Conservation (phyloP, 2,329 filamentous ascomycete species). For the Trichoderma hamatum region DNA sequence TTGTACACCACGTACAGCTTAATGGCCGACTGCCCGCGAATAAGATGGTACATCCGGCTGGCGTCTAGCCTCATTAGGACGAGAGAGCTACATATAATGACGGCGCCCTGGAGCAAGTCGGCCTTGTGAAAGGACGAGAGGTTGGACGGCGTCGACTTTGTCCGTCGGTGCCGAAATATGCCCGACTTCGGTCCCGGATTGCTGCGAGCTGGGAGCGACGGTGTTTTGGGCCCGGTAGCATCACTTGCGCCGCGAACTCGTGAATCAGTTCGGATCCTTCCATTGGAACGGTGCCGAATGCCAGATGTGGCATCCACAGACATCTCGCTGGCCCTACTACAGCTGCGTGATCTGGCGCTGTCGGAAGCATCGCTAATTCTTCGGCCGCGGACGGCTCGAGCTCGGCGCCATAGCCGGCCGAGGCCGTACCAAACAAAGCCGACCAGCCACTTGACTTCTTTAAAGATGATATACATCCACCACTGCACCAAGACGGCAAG, state of each 20-base stretch:
- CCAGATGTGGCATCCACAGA: slow-evolving; percentile 30
- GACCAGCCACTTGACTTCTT: slow-evolving; percentile 71
- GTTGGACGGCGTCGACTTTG: slow-evolving; percentile 82
- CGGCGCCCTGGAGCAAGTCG: slow-evolving; percentile 84
- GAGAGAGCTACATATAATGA: slow-evolving; percentile 84
- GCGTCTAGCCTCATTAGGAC: slow-evolving; percentile 91
- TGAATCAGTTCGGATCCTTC: slow-evolving; percentile 16
- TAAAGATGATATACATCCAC: slow-evolving; percentile 72
- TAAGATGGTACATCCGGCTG: slow-evolving; percentile 97
- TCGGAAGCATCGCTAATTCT: slow-evolving; percentile 42
- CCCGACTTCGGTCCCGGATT: slow-evolving; percentile 39
- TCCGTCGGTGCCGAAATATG: slow-evolving; percentile 66
- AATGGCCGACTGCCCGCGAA: slow-evolving; percentile 93
- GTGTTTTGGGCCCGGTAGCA: slow-evolving; percentile 14
- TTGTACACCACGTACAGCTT: slow-evolving; percentile 99
- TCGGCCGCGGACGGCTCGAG: slow-evolving; percentile 47
- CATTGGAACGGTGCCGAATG: slow-evolving; percentile 10
- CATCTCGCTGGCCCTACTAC: slow-evolving; percentile 42
- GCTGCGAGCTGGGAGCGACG: slow-evolving; percentile 32
- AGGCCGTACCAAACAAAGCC: slow-evolving; percentile 79
- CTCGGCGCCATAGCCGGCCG: slow-evolving; percentile 73
- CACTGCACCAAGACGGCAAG: slow-evolving; percentile 75
- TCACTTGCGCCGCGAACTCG: not conserved
- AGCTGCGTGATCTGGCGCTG: slow-evolving; percentile 44
- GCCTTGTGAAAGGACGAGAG: slow-evolving; percentile 91